Conservation (phyloP, 1,139 yeast species). For the Keqinozyma sinolaborantium region DNA sequence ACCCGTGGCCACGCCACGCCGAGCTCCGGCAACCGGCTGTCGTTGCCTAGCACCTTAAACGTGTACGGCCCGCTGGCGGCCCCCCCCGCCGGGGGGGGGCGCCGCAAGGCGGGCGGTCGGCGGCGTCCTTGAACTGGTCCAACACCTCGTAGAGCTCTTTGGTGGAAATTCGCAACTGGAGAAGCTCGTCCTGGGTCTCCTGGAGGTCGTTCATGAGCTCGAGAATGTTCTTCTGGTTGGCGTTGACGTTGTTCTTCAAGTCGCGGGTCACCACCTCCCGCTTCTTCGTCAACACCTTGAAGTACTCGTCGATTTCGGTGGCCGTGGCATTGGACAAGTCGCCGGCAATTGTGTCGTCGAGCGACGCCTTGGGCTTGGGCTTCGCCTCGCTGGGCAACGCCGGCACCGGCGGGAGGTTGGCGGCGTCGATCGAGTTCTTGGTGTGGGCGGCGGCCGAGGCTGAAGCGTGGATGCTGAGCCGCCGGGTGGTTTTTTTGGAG, state of each 20-base stretch:
- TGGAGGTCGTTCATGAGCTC: slow-evolving; percentile 64
- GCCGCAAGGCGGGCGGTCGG: no score
- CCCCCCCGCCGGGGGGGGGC: no score
- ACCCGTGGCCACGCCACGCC: no score
- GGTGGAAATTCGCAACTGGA: slow-evolving; percentile 57
- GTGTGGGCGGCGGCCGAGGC: slow-evolving; percentile 34
- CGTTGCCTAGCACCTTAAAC: no score
- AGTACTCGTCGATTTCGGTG: slow-evolving; percentile 68
- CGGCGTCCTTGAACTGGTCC: slow-evolving; percentile 66
- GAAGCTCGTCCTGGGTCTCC: slow-evolving; percentile 61
- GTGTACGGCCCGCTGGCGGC: no score
- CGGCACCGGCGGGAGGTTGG: slow-evolving; percentile 41
- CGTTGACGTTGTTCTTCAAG: slow-evolving; percentile 62
- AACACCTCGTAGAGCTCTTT: slow-evolving; percentile 61
- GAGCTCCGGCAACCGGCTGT: no score
- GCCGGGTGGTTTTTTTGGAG: slow-evolving; percentile 26
- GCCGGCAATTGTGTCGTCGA: slow-evolving; percentile 42
- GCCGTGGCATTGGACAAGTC: slow-evolving; percentile 67
- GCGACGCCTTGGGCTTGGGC: slow-evolving; percentile 7
- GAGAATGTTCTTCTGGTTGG: slow-evolving; percentile 70
- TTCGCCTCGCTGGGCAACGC: slow-evolving; percentile 10
- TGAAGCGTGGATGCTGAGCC: slow-evolving; percentile 43
- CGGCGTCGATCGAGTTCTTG: slow-evolving; percentile 23
- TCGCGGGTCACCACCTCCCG: slow-evolving; percentile 56
- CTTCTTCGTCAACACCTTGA: slow-evolving; percentile 52